Conservation (phyloP, 257 asterid species). For the Nicotiana paniculata region DNA sequence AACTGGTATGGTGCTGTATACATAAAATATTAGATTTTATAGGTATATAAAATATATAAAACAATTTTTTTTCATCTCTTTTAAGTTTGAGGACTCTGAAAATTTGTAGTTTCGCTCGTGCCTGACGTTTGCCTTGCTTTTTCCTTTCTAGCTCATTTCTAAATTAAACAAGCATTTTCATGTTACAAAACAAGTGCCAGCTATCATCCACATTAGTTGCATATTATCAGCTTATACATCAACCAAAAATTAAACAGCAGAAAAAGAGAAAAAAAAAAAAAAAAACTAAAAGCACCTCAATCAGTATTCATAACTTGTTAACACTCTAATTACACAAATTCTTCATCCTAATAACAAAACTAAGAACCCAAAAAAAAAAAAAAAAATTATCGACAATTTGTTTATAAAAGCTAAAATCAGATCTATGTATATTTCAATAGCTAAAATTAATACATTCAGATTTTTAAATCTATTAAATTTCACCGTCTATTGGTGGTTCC, state of each 20-base stretch:
- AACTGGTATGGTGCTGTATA: no score
- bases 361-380: no score
- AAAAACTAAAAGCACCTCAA: neutral
- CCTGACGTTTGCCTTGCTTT: no score
- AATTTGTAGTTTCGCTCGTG: no score
- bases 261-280: neutral
- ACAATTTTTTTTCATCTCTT: no score
- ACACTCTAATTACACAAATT: neutral
- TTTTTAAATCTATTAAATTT: neutral
- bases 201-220: neutral
- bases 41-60: no score
- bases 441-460: neutral
- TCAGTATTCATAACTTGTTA: neutral
- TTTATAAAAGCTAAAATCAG: neutral
- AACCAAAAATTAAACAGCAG: neutral
- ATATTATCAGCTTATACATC: no score
- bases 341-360: neutral
- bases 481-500: conserved; percentile 38
- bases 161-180: no score
- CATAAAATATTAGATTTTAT: no score
- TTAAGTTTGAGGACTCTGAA: no score
- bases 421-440: neutral
- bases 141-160: no score
- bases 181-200: no score
- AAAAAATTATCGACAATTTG: neutral